A percentile compares a stretch with the other conserved stretches of the same genome.
These are phyloP conservation scores for Parastagonospora avenae DNA, from an alignment of 2,329 filamentous ascomycete genomes.

Conservation along the genomic window DNA sequence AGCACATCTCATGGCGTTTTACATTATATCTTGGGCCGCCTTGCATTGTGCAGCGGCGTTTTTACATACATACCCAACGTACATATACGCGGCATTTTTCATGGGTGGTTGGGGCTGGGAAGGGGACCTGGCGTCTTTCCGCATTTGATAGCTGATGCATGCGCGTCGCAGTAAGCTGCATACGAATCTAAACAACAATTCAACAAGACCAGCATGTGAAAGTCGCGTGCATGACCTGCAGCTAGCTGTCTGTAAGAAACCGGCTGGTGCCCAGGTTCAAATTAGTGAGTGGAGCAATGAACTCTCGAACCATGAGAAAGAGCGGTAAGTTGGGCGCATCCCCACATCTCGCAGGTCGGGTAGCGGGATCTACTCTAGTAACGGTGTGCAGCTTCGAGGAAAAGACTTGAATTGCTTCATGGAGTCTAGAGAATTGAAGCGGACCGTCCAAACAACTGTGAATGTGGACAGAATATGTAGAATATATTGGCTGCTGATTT, in stretches of 20 bases:
- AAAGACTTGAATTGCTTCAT: not conserved
- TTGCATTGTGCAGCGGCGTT: slow-evolving; percentile 8
- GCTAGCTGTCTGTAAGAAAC: not conserved
- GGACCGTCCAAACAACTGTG: no score
- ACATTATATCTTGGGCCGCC: slow-evolving; percentile 10
- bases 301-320: not conserved
- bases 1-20: not conserved
- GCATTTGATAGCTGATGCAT: slow-evolving; percentile 18
- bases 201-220: slow-evolving; percentile 1
- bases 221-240: slow-evolving; percentile 3
- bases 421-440: no score
- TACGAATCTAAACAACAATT: slow-evolving; percentile 17
- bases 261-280: not conserved
- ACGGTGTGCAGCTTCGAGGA: not conserved
- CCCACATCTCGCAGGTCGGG: slow-evolving; percentile 7
- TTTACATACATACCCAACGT: slow-evolving; percentile 7
- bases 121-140: slow-evolving; percentile 5
- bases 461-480: no score
- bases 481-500: no score
- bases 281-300: not conserved
- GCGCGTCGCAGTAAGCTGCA: not conserved
- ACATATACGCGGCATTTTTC: slow-evolving; percentile 10
- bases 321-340: not conserved
- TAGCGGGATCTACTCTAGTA: not conserved
- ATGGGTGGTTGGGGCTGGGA: slow-evolving; percentile 5